These are phyloP conservation scores for barrel medic (Medicago truncatula) DNA, from an alignment of 306 rosid genomes.

Conservation along the genomic window MtrunA17r5.0-ANR NC_053042.1:47260001-47260500, in stretches of 20 bases:
- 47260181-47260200: slow-evolving; percentile 2
- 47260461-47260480: slow-evolving; percentile 20
- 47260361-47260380: slow-evolving; percentile 5
- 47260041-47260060: neutral
- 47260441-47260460: slow-evolving; percentile 6
- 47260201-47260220: too few species aligned
- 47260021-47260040: neutral
- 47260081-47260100: neutral
- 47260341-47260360: neutral
- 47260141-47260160: slow-evolving; percentile 16
- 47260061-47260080: neutral
- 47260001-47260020: neutral
- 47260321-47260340: neutral
- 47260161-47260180: neutral
- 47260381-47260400: slow-evolving; percentile 6
- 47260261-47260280: neutral
- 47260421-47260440: slow-evolving; percentile 12
- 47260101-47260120: slow-evolving; percentile 26
- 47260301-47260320: neutral
- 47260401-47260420: slow-evolving; percentile 16
- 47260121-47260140: slow-evolving; percentile 1
- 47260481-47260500: slow-evolving; percentile 14
- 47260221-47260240: neutral
- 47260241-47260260: neutral
- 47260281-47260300: too few species aligned